Evolutionary conservation across 2,329 filamentous ascomycete species (phyloP), one percentile per base, ranked within the genome.

Genomic region (Stagonosporopsis cucurbitacearum): DNA sequence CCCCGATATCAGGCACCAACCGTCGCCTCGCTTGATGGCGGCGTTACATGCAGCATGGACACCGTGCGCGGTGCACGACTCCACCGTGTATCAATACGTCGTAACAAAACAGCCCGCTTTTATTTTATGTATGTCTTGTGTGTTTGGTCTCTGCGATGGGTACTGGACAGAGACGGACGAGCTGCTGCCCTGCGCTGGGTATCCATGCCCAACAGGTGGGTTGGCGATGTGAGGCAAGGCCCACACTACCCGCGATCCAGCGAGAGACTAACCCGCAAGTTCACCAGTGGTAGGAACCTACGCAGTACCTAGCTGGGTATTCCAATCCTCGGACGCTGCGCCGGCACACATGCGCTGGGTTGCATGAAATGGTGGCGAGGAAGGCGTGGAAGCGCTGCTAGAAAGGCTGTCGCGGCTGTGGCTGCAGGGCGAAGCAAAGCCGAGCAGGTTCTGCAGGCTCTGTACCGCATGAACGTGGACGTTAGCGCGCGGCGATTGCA

Each of bases 161-260:
- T n/a, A n/a, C n/a, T n/a, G n/a, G n/a, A 42, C 44, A 50, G 4
- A n/a, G 9, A 30, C 17, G n/a, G 30, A 9, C 7, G 6, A 23
- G 23, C 15, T 37, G 43, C 36, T 47, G 53, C 53, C 53, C 47
- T 56, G 32, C 46, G 47, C 37, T 39, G 23, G 54, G 44, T 35
- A 57, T 57, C 54, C 54, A 49, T 52, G 54, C 48, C 54, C 54
- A 57, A 57, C 43, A 17, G 41, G 8, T 33, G 39, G 37, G 35
- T 9, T 25, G 42, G 32, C 48, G 39, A 57, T 17, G 22, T 17
- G 28, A 30, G 9, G 46, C n/a, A 22, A 19, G 54, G 40, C 39
- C 54, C 54, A 57, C 54, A 52, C 48, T 42, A 48, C 43, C 48
- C 54, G 48, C 37, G 17, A 12, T 12, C 37, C 42, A 56, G 30